Evolutionary conservation across 2,329 filamentous ascomycete genomes (phyloP).

Genomic region (Penicillium glabrum): DNA sequence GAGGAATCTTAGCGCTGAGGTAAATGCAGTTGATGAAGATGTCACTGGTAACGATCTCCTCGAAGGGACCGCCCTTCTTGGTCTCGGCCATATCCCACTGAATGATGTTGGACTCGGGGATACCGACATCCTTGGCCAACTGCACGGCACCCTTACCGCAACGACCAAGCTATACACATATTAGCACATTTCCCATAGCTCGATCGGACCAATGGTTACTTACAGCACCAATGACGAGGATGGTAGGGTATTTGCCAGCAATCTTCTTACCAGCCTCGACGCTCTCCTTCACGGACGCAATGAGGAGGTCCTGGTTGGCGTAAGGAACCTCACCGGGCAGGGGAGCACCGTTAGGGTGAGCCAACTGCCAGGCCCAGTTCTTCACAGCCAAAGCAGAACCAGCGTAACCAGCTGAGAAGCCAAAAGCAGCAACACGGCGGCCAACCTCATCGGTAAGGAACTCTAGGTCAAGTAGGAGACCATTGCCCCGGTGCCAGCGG

Average conservation of each 20-base stretch:
- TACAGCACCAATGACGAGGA: constrained; percentile 76
- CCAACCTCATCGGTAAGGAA: constrained; percentile 75
- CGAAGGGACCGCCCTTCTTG: constrained; percentile 69
- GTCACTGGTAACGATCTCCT: constrained; percentile 71
- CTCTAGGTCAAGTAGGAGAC: constrained; percentile 80
- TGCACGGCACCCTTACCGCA: constrained; percentile 85
- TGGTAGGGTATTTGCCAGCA: constrained; percentile 66
- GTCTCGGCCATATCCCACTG: constrained; percentile 83
- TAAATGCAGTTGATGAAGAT: constrained; percentile 74
- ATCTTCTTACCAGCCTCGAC: constrained; percentile 67
- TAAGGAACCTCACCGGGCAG: constrained; percentile 60
- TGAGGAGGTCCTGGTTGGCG: constrained; percentile 70
- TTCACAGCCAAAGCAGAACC: constrained; percentile 71
- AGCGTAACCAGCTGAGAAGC: constrained; percentile 73
- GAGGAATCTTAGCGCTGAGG: constrained; percentile 1
- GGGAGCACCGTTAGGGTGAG: constrained; percentile 63
- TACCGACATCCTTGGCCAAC: constrained; percentile 71
- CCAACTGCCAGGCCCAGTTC: constrained; percentile 81
- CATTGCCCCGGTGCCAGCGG: constrained; percentile 73
- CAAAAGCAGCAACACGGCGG: constrained; percentile 53
- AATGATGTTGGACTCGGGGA: constrained; percentile 67
- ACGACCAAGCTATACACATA: constrained; percentile 44
- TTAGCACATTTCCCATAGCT: neutral
- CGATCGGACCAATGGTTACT: neutral
- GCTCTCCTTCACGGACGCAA: constrained; percentile 70